Conservation (phyloP, 345 rosid species). For the Lepidium aucheri region DNA sequence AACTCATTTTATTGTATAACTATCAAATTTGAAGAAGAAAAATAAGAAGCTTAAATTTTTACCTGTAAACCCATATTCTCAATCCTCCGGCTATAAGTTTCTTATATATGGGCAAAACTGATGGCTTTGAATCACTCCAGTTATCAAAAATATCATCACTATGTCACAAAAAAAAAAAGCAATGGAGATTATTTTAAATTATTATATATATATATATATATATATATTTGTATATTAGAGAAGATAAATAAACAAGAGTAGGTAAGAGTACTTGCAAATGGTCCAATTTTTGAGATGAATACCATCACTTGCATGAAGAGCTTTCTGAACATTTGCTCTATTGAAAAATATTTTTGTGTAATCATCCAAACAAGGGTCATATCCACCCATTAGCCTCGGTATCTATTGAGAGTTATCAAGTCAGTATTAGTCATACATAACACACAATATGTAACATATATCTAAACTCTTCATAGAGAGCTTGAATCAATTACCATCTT, state of each 20-base stretch:
- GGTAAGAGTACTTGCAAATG: constrained; percentile 71
- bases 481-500: constrained; percentile 34
- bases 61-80: constrained; percentile 93
- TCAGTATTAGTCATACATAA: background rate
- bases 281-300: constrained; percentile 56
- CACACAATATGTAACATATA: background rate
- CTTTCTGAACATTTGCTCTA: constrained; percentile 70
- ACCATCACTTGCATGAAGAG: constrained; percentile 75
- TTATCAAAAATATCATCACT: constrained; percentile 36
- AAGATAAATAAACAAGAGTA: background rate
- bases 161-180: background rate
- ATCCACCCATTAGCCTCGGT: constrained; percentile 77
- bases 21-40: background rate
- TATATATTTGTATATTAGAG: background rate
- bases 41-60: background rate
- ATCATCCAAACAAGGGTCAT: constrained; percentile 75
- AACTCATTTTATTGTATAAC: background rate
- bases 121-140: constrained; percentile 45
- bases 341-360: constrained; percentile 69
- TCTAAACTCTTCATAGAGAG: background rate
- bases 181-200: background rate
- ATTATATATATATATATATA: no score
- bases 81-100: constrained; percentile 64
- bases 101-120: constrained; percentile 72
- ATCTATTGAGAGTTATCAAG: constrained; percentile 32